Conservation (phyloP, 2,329 filamentous ascomycete species). For the Diaporthe sp. region DNA sequence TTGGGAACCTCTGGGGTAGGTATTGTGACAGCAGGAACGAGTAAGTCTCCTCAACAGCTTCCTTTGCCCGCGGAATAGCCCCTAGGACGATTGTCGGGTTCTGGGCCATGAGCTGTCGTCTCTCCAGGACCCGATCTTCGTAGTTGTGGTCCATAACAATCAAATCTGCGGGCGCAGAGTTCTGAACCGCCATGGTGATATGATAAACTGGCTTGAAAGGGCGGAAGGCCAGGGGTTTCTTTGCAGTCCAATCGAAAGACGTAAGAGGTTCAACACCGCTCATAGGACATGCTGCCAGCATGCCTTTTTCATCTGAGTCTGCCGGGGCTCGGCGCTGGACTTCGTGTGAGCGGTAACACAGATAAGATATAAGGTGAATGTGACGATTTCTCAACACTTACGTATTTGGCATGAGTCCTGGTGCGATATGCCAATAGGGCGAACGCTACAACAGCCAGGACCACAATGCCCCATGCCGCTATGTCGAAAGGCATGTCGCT, state of each 20-base stretch:
- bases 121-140: conserved; percentile 56
- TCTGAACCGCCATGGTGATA: conserved; percentile 67
- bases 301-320: not conserved
- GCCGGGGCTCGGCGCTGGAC: not conserved
- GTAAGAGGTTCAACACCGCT: conserved; percentile 47
- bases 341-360: not conserved
- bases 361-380: too few species aligned
- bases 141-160: conserved; percentile 68
- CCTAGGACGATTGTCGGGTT: conserved; percentile 60
- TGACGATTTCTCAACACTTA: not conserved
- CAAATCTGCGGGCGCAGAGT: conserved; percentile 61
- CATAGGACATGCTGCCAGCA: conserved; percentile 30
- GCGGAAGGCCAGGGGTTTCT: conserved; percentile 56
- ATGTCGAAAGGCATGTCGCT: not conserved
- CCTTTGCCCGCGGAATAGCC: conserved; percentile 54
- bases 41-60: conserved; percentile 64
- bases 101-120: conserved; percentile 55
- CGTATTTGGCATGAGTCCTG: not conserved
- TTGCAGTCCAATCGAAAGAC: conserved; percentile 57
- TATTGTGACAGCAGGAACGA: conserved; percentile 61
- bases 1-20: conserved; percentile 63
- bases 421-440: not conserved
- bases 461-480: conserved; percentile 4
- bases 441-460: conserved; percentile 1
- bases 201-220: conserved; percentile 67